Evolutionary conservation across 768 basidiomycete genomes (phyloP).

Genomic region (Cystobasidium onofrii): DNA sequence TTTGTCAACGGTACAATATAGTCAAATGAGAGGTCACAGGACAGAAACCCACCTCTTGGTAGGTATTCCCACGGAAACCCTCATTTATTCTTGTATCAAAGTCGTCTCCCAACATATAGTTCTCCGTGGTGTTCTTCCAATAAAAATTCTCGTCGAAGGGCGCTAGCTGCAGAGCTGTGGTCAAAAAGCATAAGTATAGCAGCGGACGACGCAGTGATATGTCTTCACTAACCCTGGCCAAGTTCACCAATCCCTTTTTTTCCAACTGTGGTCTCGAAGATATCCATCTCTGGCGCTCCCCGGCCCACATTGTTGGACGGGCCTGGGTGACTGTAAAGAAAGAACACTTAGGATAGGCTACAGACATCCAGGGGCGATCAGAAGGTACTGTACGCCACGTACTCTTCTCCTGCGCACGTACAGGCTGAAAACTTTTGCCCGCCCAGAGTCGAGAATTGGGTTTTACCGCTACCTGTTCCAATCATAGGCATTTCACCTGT

Average conservation of each 20-base stretch:
- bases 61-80: slow-evolving; percentile 64
- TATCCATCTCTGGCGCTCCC: slow-evolving; percentile 62
- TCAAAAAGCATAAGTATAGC: slow-evolving; percentile 58
- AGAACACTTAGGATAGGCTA: not conserved
- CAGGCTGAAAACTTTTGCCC: slow-evolving; percentile 80
- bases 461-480: not conserved
- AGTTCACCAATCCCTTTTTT: slow-evolving; percentile 49
- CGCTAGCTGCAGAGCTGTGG: not conserved
- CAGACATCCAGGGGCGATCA: no score
- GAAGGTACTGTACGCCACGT: not conserved
- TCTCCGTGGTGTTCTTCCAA: slow-evolving; percentile 54
- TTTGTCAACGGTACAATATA: slow-evolving; percentile 43
- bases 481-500: slow-evolving; percentile 55
- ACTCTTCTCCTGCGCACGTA: slow-evolving; percentile 61
- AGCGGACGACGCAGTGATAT: no score
- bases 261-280: slow-evolving; percentile 56
- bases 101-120: slow-evolving; percentile 43
- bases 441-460: slow-evolving; percentile 64
- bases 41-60: slow-evolving; percentile 56
- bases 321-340: slow-evolving; percentile 65
- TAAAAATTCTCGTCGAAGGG: not conserved
- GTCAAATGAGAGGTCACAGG: slow-evolving; percentile 48
- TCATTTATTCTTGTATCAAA: slow-evolving; percentile 35
- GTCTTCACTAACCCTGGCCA: slow-evolving; percentile 76
- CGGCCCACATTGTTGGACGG: slow-evolving; percentile 59